Conservation (phyloP, 257 asterid species). For the Euphrasia confusa region DNA sequence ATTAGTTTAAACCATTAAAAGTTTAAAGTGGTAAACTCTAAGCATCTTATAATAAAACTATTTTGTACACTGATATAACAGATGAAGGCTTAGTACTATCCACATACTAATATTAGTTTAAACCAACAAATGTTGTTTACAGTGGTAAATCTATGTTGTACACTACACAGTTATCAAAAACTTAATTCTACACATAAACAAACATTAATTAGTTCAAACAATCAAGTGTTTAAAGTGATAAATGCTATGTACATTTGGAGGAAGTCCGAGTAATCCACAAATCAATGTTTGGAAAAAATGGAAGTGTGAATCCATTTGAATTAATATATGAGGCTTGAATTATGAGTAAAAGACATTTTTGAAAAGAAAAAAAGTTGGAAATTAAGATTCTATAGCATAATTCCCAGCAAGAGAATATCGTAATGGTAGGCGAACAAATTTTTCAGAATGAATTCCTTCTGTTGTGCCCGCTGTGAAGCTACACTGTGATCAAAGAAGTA, state of each 20-base stretch:
- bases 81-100: too few species aligned
- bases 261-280: slow-evolving; percentile 93
- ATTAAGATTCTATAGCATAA: slow-evolving; percentile 47
- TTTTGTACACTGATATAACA: too few species aligned
- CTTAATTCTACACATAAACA: too few species aligned
- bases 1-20: too few species aligned
- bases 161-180: too few species aligned
- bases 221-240: too few species aligned
- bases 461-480: slow-evolving; percentile 89
- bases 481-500: slow-evolving; percentile 92
- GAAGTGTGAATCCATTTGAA: neutral
- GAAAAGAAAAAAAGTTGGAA: neutral
- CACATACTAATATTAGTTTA: too few species aligned
- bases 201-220: too few species aligned
- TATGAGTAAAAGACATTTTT: neutral
- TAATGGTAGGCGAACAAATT: slow-evolving; percentile 83
- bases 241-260: slow-evolving; percentile 34
- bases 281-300: slow-evolving; percentile 63
- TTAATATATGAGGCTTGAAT: neutral
- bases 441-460: slow-evolving; percentile 76
- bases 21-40: too few species aligned
- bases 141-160: too few species aligned
- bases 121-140: too few species aligned
- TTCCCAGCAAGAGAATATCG: slow-evolving; percentile 66
- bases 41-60: too few species aligned